Evolutionary conservation across 176 grass and related monocot species (phyloP).

Genomic region (Microstegium vimineum): DNA sequence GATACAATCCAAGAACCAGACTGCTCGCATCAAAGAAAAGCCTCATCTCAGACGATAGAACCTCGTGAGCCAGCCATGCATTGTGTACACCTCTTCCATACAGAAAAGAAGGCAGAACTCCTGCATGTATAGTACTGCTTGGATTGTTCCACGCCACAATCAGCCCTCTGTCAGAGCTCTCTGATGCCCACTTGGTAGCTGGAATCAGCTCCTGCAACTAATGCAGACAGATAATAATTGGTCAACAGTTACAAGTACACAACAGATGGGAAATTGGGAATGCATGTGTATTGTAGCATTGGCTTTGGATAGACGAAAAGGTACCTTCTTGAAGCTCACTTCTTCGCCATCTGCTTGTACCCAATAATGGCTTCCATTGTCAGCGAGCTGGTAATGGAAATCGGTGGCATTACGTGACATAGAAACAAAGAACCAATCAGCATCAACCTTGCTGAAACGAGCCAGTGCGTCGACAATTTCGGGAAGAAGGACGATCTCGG

Average conservation of each 20-base stretch:
- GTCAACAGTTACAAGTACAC: neutral
- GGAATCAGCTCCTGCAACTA: slow-evolving; percentile 48
- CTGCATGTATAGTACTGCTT: slow-evolving; percentile 37
- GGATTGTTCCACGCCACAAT: slow-evolving; percentile 78
- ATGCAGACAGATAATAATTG: slow-evolving; percentile 16
- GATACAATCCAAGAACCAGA: slow-evolving; percentile 48
- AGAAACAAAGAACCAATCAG: slow-evolving; percentile 72
- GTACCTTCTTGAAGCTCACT: slow-evolving; percentile 47
- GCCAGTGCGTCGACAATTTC: slow-evolving; percentile 34
- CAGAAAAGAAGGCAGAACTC: slow-evolving; percentile 73
- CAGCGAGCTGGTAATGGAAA: slow-evolving; percentile 39
- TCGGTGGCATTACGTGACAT: slow-evolving; percentile 32
- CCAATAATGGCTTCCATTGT: slow-evolving; percentile 38
- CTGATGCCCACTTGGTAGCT: slow-evolving; percentile 21
- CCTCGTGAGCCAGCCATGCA: slow-evolving; percentile 61
- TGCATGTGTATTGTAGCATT: neutral
- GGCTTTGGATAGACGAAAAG: neutral
- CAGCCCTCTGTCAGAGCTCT: slow-evolving; percentile 32
- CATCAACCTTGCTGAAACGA: slow-evolving; percentile 31
- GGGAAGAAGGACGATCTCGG: slow-evolving; percentile 59
- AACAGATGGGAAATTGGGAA: neutral
- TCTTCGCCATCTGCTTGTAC: slow-evolving; percentile 21
- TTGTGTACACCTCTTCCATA: slow-evolving; percentile 55
- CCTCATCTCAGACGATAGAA: slow-evolving; percentile 72
- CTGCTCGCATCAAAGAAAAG: slow-evolving; percentile 53